These are phyloP conservation scores for Dactylis glomerata DNA, from an alignment of 176 grass and related monocot species.

Conservation along the genomic window DNA sequence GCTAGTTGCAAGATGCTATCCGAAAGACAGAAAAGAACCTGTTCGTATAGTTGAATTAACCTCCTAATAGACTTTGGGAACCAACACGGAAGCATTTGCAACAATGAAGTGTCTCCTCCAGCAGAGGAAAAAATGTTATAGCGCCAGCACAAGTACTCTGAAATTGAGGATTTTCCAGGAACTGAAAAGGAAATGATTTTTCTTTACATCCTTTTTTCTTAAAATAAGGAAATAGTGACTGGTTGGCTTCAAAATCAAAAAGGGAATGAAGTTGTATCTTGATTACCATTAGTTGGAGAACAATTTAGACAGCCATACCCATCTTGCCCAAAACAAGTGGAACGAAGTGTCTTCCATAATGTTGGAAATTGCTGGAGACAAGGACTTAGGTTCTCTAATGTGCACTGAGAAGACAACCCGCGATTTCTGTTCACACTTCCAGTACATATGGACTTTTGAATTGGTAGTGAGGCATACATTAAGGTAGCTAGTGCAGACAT, in stretches of 20 bases:
- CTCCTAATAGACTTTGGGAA: constrained; percentile 80
- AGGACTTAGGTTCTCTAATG: constrained; percentile 70
- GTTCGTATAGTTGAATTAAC: constrained; percentile 85
- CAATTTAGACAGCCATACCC: constrained; percentile 57
- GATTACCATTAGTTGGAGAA: constrained; percentile 51
- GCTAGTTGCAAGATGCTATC: constrained; percentile 11
- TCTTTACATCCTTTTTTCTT: constrained; percentile 3
- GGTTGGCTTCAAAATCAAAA: constrained; percentile 11
- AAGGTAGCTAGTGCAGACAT: constrained; percentile 89
- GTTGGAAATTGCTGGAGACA: constrained; percentile 72
- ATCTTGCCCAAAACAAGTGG: constrained; percentile 73
- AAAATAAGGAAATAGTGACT: not conserved
- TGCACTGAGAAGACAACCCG: constrained; percentile 64
- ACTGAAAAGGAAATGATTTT: constrained; percentile 32
- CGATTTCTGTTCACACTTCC: constrained; percentile 77
- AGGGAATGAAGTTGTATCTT: constrained; percentile 16
- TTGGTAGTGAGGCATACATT: constrained; percentile 83
- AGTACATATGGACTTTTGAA: constrained; percentile 73
- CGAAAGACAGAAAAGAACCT: constrained; percentile 60
- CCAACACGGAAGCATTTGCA: constrained; percentile 81
- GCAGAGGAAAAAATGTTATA: constrained; percentile 73
- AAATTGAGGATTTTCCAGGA: constrained; percentile 59
- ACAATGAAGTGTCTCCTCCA: constrained; percentile 79
- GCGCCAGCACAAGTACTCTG: constrained; percentile 82
- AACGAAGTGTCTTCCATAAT: constrained; percentile 70